A percentile compares a stretch with the other conserved stretches of the same genome.
Conservation (phyloP, 1,284 basidiomycete genomes). For the Ustilago xerochloae region DNA sequence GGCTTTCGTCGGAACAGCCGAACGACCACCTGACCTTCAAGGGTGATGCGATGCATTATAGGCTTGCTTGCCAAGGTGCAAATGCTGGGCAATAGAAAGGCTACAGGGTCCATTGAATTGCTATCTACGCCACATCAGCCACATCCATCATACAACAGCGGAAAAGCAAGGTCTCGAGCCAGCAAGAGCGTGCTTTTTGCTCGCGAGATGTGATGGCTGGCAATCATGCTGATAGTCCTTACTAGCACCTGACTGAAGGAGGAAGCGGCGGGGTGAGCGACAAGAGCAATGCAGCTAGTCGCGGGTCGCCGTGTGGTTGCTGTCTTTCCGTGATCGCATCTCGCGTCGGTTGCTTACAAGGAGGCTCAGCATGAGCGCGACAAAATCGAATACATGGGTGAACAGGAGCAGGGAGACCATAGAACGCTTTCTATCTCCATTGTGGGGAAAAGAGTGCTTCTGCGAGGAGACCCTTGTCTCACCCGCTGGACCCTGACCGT, state of each 20-base stretch:
- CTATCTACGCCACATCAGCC: background rate
- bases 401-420: background rate
- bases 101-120: background rate
- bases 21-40: background rate
- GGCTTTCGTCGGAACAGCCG: background rate
- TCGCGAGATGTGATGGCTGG: no score
- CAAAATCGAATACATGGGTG: no score
- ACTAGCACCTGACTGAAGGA: no score
- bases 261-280: no score
- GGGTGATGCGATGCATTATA: no score
- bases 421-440: no score
- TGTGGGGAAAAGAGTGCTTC: no score
- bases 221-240: no score
- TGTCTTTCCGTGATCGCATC: background rate
- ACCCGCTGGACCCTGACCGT: slow-evolving; percentile 6
- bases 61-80: no score
- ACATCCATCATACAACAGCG: background rate
- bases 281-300: no score
- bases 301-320: background rate
- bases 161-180: background rate
- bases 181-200: background rate
- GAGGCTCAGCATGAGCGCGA: background rate
- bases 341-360: background rate
- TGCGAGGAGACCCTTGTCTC: slow-evolving; percentile 21
- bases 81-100: no score